Conservation (phyloP, 2,329 filamentous ascomycete genomes). For the Claviceps sp. region DNA sequence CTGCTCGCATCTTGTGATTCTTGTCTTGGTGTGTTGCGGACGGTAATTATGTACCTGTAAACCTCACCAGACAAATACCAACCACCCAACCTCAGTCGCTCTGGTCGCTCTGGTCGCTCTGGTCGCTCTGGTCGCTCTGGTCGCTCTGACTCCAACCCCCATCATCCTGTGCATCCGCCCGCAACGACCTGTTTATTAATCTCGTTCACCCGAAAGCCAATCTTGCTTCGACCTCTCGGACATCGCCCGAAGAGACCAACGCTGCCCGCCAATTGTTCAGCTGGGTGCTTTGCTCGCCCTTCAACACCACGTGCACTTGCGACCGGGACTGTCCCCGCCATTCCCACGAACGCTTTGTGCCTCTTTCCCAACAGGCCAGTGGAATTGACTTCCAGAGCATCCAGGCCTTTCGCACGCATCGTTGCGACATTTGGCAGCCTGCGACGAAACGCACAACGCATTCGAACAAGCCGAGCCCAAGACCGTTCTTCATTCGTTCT, state of each 20-base stretch:
- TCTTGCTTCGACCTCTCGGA: neutral
- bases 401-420: neutral
- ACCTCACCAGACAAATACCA: neutral
- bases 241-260: neutral
- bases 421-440: neutral
- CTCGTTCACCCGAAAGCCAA: neutral
- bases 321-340: neutral
- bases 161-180: neutral
- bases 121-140: too few species aligned
- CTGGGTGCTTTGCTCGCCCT: neutral
- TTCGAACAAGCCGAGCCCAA: neutral
- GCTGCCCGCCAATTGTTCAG: slow-evolving; percentile 1
- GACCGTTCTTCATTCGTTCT: neutral
- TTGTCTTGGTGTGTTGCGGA: too few species aligned
- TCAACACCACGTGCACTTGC: slow-evolving; percentile 2
- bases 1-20: too few species aligned
- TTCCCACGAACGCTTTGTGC: neutral
- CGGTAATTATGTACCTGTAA: too few species aligned
- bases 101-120: too few species aligned
- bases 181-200: neutral
- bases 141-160: neutral
- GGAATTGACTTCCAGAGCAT: neutral
- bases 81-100: neutral
- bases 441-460: neutral
- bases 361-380: neutral